Conservation (phyloP, 2,329 filamentous ascomycete genomes). For the Coniochaeta sp. region DNA sequence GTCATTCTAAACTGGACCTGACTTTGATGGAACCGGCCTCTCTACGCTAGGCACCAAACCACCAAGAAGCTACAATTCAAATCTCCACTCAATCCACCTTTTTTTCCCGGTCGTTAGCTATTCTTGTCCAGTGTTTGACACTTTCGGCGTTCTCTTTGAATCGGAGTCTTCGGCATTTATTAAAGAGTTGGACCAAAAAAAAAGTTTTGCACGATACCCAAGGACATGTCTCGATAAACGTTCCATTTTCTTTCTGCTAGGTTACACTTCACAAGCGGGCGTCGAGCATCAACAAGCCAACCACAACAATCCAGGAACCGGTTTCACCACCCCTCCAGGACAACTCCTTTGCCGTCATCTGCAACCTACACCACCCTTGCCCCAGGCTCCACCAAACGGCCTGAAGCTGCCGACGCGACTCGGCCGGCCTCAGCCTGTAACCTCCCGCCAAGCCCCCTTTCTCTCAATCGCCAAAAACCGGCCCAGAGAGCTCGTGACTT, state of each 20-base stretch:
- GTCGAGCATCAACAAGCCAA: not conserved
- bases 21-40: not conserved
- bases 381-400: not conserved
- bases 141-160: slow-evolving; percentile 4
- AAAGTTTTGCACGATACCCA: slow-evolving; percentile 15
- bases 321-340: not conserved
- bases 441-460: not conserved
- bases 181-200: not conserved
- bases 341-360: not conserved
- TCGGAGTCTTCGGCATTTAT: slow-evolving; percentile 17
- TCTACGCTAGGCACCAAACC: not conserved
- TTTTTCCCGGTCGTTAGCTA: slow-evolving; percentile 4
- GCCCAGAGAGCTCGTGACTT: not conserved
- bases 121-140: not conserved
- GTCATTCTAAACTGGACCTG: not conserved
- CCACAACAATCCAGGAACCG: not conserved
- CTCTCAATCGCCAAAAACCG: not conserved
- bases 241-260: slow-evolving; percentile 6
- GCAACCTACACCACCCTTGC: not conserved
- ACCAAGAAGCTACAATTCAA: slow-evolving; percentile 3
- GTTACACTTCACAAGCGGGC: not conserved
- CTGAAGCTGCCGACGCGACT: not conserved
- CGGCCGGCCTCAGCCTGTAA: not conserved
- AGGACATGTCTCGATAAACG: slow-evolving; percentile 19
- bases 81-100: slow-evolving; percentile 25